Conservation (phyloP, 78 protist genomes). For the Mantamonas sphyraenae region DNA sequence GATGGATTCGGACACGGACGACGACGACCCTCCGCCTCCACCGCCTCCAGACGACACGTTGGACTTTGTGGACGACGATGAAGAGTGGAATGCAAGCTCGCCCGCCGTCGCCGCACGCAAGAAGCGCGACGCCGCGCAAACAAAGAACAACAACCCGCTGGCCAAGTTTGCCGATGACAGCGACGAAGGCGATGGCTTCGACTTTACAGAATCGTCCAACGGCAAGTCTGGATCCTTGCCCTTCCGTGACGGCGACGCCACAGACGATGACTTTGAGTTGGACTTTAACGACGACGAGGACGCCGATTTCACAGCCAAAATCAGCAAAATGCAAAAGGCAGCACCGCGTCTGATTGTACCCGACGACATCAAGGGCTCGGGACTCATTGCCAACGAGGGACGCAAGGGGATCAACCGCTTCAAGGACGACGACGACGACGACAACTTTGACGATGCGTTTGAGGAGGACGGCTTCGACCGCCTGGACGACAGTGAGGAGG, state of each 20-base stretch:
- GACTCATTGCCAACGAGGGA: too few species aligned
- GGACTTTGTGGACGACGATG: too few species aligned
- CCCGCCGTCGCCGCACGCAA: too few species aligned
- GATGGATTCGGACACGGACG: not conserved
- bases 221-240: too few species aligned
- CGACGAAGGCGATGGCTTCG: constrained; percentile 57
- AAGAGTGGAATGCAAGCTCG: too few species aligned
- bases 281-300: constrained; percentile 32
- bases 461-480: not conserved
- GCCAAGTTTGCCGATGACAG: not conserved
- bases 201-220: too few species aligned
- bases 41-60: too few species aligned
- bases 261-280: constrained; percentile 22
- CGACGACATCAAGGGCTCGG: too few species aligned
- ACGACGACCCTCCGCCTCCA: not conserved
- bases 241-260: constrained; percentile 66
- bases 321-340: too few species aligned
- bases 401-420: too few species aligned
- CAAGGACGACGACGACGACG: not conserved
- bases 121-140: not conserved
- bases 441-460: not conserved
- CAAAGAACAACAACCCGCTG: not conserved
- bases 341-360: too few species aligned
- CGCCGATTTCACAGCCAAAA: too few species aligned
- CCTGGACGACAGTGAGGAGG: not conserved